Evolutionary conservation across 164 flowering plant genomes (phyloP).

Genomic region (Nymphaea thermarum): DNA sequence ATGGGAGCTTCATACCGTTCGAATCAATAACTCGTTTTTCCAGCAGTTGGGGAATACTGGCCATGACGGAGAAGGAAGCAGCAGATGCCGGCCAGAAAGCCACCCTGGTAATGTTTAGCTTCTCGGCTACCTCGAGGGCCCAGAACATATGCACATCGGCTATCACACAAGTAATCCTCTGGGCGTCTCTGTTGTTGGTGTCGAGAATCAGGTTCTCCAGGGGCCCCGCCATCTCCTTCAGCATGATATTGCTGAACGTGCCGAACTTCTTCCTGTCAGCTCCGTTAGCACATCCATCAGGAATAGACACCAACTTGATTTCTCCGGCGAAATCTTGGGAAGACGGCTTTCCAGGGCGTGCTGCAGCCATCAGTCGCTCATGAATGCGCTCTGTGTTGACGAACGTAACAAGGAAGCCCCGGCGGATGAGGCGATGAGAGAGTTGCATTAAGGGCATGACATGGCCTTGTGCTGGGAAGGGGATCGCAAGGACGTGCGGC

Average conservation of each 20-base stretch:
- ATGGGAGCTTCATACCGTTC: no score
- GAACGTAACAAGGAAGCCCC: slow-evolving; percentile 5
- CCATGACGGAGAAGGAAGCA: neutral
- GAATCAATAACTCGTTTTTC: no score
- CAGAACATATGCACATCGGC: slow-evolving; percentile 25
- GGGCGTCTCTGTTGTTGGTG: slow-evolving; percentile 4
- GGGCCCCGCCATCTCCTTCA: neutral
- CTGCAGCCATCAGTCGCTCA: neutral
- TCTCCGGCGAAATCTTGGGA: neutral
- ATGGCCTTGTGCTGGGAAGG: slow-evolving; percentile 3
- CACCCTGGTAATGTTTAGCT: slow-evolving; percentile 18
- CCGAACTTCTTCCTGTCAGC: neutral
- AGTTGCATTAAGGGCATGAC: neutral
- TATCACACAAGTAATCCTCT: slow-evolving; percentile 13
- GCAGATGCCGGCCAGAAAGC: slow-evolving; percentile 29
- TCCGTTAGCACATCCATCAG: neutral
- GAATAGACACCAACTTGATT: neutral
- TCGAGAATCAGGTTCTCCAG: slow-evolving; percentile 1
- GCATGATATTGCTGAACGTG: neutral
- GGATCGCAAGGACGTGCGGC: neutral
- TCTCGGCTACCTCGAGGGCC: slow-evolving; percentile 21
- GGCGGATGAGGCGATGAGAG: neutral
- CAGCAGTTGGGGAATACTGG: no score
- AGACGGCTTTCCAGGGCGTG: neutral
- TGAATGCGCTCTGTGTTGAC: neutral